Base-by-base conservation (phyloP, 1,139 yeast genomes). In the Meyerozyma guilliermondii region DNA sequence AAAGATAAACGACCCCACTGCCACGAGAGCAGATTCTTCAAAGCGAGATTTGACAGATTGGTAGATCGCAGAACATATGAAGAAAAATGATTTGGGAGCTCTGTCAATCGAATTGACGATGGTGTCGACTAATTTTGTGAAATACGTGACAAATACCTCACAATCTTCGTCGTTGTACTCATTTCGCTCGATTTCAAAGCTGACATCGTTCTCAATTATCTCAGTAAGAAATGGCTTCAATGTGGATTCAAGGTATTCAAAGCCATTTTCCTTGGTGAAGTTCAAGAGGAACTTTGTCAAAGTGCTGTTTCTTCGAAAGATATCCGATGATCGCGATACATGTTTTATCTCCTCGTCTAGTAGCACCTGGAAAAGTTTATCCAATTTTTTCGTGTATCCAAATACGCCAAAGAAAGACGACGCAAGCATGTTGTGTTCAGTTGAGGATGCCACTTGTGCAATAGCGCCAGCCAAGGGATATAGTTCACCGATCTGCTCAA, bases 1-100 rank as follows among this genome's bases (percentile, higher is more conserved):
- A 57, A 92, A 91, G 41, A 91, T 69, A 56, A 87, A 91, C 0
- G 96, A 89, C 0, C 97, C 96, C 30, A 89, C 87, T 1, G 96
- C 94, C 31, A 81, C 73, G 40, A 74, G 62, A 36, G 80, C 81
- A 42, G 85, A 77, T 38, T 80, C 85, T 1, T 89, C 87, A 52
- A 86, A 86, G 52, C 81, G 82, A 17, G 69, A 63, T 39, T 74
- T 64, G 1, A 92, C 91, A 24, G 85, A 71, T 13, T 69, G 65
- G 46, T 81, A 78, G 31, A 92, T 87, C 40, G 81, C 83, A 41
- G 81, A 76, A 54, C 96, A 84, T 34, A 91, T 81, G 63, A 79
- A 77, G 45, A 82, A 78, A 49, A 92, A 78, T 16, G 92, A 89
- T 14, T 70, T 66, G 0, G 98, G 98, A 41, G 89, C 78, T 20